phyloP scores from a whole-genome alignment of 2,329 filamentous ascomycete species.

The Aspergillus sp. region DNA sequence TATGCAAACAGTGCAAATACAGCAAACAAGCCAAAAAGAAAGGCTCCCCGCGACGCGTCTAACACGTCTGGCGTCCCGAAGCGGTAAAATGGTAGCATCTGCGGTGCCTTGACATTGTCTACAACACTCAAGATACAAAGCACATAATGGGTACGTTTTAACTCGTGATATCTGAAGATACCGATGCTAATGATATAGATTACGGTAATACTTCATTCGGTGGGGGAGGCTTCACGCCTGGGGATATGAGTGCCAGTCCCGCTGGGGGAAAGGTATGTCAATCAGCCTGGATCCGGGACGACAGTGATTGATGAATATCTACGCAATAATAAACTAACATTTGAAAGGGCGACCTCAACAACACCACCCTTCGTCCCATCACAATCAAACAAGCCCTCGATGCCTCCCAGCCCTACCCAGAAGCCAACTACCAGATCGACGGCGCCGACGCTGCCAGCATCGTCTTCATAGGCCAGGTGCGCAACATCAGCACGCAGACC shows the following conservation, averaged over 20 bases:
- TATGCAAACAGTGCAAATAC: conserved; percentile 20
- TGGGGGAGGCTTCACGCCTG: conserved; percentile 53
- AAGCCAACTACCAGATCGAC: conserved; percentile 77
- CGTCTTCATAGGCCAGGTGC: conserved; percentile 84
- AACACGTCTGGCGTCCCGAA: conserved; percentile 35
- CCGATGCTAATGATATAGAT: conserved; percentile 9
- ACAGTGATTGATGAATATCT: not conserved
- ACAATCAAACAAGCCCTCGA: conserved; percentile 93
- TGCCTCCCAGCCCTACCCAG: conserved; percentile 65
- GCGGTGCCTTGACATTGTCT: conserved; percentile 2
- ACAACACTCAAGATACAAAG: not conserved
- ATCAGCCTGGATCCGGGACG: not conserved
- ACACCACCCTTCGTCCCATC: conserved; percentile 74
- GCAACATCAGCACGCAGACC: conserved; percentile 72
- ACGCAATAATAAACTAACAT: conserved; percentile 3
- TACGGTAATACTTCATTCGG: conserved; percentile 49
- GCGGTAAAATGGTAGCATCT: conserved; percentile 26
- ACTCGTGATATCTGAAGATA: not conserved
- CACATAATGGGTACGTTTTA: conserved; percentile 23
- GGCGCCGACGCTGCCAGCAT: conserved; percentile 63
- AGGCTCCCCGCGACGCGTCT: conserved; percentile 26
- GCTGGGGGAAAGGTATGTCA: conserved; percentile 19
- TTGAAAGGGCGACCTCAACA: conserved; percentile 55
- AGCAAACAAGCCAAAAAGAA: not conserved
- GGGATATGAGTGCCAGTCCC: conserved; percentile 41